Conservation (phyloP, 345 rosid species). For the Eucalyptus lansdowneana region DNA sequence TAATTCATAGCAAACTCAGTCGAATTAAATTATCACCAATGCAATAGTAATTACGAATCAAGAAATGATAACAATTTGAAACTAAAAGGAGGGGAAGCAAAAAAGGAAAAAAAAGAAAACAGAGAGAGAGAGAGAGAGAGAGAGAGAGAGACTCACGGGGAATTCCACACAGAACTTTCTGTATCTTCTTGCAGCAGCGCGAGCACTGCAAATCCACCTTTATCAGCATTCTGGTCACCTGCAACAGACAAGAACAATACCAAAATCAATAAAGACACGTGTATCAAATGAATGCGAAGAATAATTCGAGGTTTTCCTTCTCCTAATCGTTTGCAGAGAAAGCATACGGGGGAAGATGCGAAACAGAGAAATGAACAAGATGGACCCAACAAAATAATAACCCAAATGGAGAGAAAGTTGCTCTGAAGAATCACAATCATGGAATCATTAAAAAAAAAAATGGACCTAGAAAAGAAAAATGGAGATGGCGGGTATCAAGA, state of each 20-base stretch:
- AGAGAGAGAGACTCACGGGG: slow-evolving; percentile 46
- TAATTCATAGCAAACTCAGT: neutral
- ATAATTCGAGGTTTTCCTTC: neutral
- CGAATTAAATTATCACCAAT: slow-evolving; percentile 15
- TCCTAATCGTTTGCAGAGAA: neutral
- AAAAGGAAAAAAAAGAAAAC: neutral
- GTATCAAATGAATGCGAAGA: neutral
- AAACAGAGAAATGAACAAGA: neutral
- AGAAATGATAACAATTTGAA: neutral
- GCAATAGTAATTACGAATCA: neutral
- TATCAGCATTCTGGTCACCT: neutral
- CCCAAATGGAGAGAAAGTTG: neutral
- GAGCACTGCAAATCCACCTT: slow-evolving; percentile 28
- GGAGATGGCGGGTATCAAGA: neutral
- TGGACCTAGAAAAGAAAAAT: neutral
- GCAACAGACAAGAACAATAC: neutral
- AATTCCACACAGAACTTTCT: slow-evolving; percentile 47
- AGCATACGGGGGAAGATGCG: neutral
- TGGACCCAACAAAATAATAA: neutral
- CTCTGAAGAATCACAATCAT: neutral
- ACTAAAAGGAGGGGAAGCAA: neutral
- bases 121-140: neutral
- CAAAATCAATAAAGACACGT: neutral
- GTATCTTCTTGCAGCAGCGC: slow-evolving; percentile 63
- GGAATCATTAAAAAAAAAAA: neutral